Conservation (phyloP, 2,329 filamentous ascomycete species). For the Huntiella omanensis region DNA sequence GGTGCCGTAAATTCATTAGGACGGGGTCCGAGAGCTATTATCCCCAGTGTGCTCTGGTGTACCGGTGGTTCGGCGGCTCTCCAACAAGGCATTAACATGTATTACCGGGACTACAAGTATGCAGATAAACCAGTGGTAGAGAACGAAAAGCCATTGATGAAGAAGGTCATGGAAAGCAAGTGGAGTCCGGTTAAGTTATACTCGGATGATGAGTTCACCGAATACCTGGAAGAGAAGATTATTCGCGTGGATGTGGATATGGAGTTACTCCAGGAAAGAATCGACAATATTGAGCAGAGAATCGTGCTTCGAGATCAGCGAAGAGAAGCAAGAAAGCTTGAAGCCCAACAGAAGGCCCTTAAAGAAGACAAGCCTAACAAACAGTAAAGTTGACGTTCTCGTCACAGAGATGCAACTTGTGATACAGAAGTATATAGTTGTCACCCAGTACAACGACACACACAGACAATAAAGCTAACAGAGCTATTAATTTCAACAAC, state of each 20-base stretch:
- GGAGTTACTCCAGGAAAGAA: slow-evolving; percentile 58
- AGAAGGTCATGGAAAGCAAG: slow-evolving; percentile 33
- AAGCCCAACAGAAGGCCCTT: background rate
- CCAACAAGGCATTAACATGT: slow-evolving; percentile 21
- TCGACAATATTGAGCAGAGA: slow-evolving; percentile 24
- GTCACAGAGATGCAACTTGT: no score
- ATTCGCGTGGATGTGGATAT: slow-evolving; percentile 58
- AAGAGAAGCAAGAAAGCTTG: background rate
- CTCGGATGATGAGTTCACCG: slow-evolving; percentile 53
- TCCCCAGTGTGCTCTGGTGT: slow-evolving; percentile 32
- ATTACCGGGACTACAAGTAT: slow-evolving; percentile 15
- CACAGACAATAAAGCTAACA: background rate
- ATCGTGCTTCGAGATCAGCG: slow-evolving; percentile 4
- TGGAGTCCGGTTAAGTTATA: slow-evolving; percentile 56
- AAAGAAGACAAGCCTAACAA: background rate
- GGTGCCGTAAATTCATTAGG: slow-evolving; percentile 39
- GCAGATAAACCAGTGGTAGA: slow-evolving; percentile 18
- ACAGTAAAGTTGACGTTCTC: background rate
- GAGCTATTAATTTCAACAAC: background rate
- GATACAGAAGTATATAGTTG: no score
- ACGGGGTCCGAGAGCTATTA: slow-evolving; percentile 34
- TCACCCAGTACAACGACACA: no score
- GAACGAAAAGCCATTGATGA: slow-evolving; percentile 2
- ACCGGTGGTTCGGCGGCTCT: slow-evolving; percentile 23
- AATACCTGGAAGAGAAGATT: slow-evolving; percentile 52